Conservation (phyloP, 1,284 basidiomycete genomes). For the Sanghuangporus sanghuang region DNA sequence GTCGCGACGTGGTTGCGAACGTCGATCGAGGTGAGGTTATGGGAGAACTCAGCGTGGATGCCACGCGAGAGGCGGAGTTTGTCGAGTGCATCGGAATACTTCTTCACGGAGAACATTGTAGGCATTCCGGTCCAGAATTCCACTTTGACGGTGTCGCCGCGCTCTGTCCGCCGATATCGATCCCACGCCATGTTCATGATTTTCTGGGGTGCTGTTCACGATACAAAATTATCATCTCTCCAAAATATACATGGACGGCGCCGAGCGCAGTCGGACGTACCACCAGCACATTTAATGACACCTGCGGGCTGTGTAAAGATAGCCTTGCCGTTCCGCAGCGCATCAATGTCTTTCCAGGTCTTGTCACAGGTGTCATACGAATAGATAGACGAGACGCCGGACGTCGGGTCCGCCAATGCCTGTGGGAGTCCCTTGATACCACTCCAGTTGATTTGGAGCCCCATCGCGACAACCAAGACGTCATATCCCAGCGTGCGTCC, state of each 20-base stretch:
- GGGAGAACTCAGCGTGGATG: slow-evolving; percentile 75
- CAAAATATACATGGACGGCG: neutral
- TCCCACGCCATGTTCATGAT: slow-evolving; percentile 96
- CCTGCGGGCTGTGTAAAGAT: slow-evolving; percentile 98
- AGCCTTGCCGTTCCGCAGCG: slow-evolving; percentile 74
- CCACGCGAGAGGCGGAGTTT: slow-evolving; percentile 75
- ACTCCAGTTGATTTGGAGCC: slow-evolving; percentile 83
- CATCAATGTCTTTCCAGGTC: slow-evolving; percentile 76
- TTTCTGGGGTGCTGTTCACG: slow-evolving; percentile 74
- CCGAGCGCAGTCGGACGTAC: slow-evolving; percentile 31
- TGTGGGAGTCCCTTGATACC: slow-evolving; percentile 73
- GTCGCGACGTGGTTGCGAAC: slow-evolving; percentile 68
- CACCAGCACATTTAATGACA: slow-evolving; percentile 93
- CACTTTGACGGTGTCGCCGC: slow-evolving; percentile 58
- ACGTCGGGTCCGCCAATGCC: slow-evolving; percentile 72
- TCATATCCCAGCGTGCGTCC: slow-evolving; percentile 83
- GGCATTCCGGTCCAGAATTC: slow-evolving; percentile 93
- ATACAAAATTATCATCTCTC: neutral
- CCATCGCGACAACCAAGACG: slow-evolving; percentile 83
- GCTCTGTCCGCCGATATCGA: slow-evolving; percentile 54
- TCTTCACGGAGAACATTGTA: slow-evolving; percentile 88
- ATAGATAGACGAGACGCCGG: slow-evolving; percentile 94
- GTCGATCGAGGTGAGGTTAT: slow-evolving; percentile 77
- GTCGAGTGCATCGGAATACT: slow-evolving; percentile 88
- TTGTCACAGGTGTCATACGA: slow-evolving; percentile 86